Percentiles rank a stretch among this genome's conserved stretches.
phyloP scores from a whole-genome alignment of 2,329 filamentous ascomycete species.

The Rhynchosporium secalis region DNA sequence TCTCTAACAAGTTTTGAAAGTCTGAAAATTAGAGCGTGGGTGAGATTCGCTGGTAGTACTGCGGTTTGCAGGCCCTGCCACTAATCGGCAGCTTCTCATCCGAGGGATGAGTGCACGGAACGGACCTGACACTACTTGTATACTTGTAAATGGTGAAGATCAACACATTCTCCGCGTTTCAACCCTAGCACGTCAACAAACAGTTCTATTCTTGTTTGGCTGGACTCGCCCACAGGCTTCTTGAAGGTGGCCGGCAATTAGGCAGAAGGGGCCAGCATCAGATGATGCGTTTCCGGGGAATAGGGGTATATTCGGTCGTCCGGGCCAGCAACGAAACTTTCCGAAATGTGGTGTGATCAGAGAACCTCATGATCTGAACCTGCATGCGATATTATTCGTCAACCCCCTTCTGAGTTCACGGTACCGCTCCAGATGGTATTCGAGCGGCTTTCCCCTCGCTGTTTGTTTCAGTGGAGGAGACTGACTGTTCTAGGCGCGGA shows the following conservation, averaged over 20 bases:
- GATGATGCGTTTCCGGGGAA: slow-evolving; percentile 5
- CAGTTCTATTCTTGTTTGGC: neutral
- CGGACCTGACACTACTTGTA: no score
- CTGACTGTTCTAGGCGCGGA: neutral
- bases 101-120: no score
- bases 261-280: neutral
- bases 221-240: neutral
- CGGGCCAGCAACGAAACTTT: no score
- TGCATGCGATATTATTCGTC: slow-evolving; percentile 3
- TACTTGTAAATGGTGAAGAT: no score
- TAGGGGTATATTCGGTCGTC: no score
- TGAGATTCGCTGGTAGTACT: no score
- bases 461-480: neutral
- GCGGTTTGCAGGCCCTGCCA: no score
- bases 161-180: no score
- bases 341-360: neutral
- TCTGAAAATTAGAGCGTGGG: no score
- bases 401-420: neutral
- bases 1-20: no score
- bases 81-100: no score
- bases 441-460: slow-evolving; percentile 5
- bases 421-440: slow-evolving; percentile 12
- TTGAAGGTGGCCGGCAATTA: neutral
- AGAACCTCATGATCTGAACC: slow-evolving; percentile 2
- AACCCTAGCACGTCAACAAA: no score